Evolutionary conservation across 2,329 filamentous ascomycete species (phyloP).

Genomic region (Sclerotinia spermophila): DNA sequence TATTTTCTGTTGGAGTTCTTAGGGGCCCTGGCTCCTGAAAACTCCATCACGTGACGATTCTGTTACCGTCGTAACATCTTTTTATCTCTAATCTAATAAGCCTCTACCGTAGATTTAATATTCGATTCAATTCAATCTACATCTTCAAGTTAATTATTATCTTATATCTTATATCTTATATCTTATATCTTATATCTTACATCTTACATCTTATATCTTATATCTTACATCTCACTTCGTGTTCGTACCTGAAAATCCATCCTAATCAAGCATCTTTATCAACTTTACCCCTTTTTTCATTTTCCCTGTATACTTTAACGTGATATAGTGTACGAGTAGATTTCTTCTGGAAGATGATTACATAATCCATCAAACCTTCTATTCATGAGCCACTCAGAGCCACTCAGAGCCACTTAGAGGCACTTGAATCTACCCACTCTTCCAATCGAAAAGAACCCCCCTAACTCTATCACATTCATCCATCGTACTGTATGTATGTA

Average conservation of each 20-base stretch:
- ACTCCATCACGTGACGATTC: too few species aligned
- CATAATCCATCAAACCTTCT: not conserved
- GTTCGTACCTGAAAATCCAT: constrained; percentile 1
- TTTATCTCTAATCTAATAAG: too few species aligned
- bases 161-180: not conserved
- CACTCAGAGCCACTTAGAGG: too few species aligned
- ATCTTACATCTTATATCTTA: not conserved
- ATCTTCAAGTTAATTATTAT: not conserved
- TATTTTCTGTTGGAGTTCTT: too few species aligned
- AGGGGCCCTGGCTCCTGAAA: too few species aligned
- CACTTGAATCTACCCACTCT: not conserved
- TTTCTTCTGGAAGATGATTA: not conserved
- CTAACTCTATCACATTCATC: too few species aligned
- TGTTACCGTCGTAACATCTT: too few species aligned
- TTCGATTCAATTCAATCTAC: too few species aligned
- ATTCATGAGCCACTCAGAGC: too few species aligned
- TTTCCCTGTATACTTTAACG: not conserved
- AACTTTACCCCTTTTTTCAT: not conserved
- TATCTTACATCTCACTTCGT: not conserved
- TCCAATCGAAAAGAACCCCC: too few species aligned
- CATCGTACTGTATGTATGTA: too few species aligned
- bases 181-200: not conserved
- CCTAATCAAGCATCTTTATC: not conserved
- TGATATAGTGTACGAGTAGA: not conserved
- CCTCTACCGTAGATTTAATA: too few species aligned